Conservation (phyloP, 225 moss, liverwort and hornwort species). For the Climacium dendroides region DNA sequence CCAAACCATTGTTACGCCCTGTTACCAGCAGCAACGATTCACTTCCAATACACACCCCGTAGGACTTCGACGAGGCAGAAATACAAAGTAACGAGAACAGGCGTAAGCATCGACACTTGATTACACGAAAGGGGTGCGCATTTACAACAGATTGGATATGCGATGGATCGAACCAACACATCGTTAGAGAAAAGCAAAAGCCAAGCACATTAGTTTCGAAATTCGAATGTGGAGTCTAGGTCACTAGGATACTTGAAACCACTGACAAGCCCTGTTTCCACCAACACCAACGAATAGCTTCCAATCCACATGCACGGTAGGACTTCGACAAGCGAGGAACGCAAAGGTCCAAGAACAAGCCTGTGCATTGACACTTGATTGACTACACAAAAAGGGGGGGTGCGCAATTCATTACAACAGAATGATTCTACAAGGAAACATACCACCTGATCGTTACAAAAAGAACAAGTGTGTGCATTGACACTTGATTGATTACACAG, state of each 20-base stretch:
- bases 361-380: constrained; percentile 20
- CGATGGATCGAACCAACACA: neutral
- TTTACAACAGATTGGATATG: neutral
- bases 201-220: too few relatives aligned
- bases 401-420: neutral
- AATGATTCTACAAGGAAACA: neutral
- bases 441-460: neutral
- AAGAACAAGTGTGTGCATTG: neutral
- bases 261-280: neutral
- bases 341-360: neutral
- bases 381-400: neutral
- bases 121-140: neutral
- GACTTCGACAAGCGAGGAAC: neutral
- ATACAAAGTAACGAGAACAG: neutral
- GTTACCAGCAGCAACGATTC: neutral
- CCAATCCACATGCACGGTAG: neutral
- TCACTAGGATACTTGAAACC: too few relatives aligned
- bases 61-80: neutral
- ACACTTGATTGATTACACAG: constrained; percentile 17
- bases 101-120: neutral
- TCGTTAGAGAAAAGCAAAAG: neutral
- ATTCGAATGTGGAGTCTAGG: too few relatives aligned
- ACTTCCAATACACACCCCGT: too few relatives aligned
- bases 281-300: neutral
- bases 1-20: neutral